These are phyloP conservation scores for Cladophialophora immunda DNA, from an alignment of 2,329 filamentous ascomycete genomes.

Conservation along the genomic window DNA sequence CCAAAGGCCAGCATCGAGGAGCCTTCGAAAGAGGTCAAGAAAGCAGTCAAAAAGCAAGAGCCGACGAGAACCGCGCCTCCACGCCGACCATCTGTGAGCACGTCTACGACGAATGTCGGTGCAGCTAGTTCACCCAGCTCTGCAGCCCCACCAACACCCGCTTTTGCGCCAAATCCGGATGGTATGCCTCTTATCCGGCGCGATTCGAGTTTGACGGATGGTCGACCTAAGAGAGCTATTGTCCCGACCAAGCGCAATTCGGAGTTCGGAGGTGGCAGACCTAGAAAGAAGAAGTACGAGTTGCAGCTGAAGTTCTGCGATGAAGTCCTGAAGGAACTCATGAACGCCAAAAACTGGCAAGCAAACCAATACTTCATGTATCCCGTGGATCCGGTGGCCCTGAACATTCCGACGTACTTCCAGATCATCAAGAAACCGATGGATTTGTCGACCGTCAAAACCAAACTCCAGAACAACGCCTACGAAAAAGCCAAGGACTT, in stretches of 20 bases:
- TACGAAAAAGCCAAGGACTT: constrained; percentile 87
- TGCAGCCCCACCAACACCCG: constrained; percentile 56
- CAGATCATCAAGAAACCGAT: constrained; percentile 96
- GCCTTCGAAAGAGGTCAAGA: constrained; percentile 70
- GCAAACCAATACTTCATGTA: constrained; percentile 78
- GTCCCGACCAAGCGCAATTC: constrained; percentile 92
- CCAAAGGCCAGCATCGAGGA: constrained; percentile 66
- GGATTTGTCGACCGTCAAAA: constrained; percentile 84
- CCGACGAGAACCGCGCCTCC: constrained; percentile 53
- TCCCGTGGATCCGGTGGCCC: constrained; percentile 90
- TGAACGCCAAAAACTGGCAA: constrained; percentile 73
- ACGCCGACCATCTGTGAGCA: constrained; percentile 59
- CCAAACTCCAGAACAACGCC: constrained; percentile 78
- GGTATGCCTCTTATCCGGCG: constrained; percentile 84
- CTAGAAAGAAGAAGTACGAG: constrained; percentile 89
- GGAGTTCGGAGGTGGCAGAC: constrained; percentile 82
- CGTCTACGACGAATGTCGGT: constrained; percentile 34
- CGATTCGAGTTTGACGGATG: constrained; percentile 79
- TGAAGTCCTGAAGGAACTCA: constrained; percentile 78
- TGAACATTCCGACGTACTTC: constrained; percentile 93
- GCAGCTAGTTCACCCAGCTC: constrained; percentile 57
- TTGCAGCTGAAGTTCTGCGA: constrained; percentile 91
- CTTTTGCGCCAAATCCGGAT: constrained; percentile 79
- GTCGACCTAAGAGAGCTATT: constrained; percentile 90
- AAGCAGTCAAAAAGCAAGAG: constrained; percentile 53